Evolutionary conservation across 225 moss, liverwort and hornwort species (phyloP).

Genomic region (Bryum argenteum): DNA sequence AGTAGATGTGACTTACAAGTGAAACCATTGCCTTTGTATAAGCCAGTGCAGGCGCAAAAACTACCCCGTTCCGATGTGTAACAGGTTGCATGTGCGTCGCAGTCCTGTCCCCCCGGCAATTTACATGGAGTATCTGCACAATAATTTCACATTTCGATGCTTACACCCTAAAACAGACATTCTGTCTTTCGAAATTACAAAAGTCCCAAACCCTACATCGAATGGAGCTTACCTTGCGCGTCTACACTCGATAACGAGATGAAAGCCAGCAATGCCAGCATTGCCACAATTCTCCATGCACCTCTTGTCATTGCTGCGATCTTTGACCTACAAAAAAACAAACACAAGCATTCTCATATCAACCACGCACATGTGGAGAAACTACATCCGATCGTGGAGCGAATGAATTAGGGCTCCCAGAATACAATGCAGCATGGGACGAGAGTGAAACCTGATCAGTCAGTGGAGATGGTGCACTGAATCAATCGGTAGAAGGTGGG

Average conservation of each 20-base stretch:
- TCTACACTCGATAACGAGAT: slow-evolving; percentile 15
- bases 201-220: neutral
- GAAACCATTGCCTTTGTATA: slow-evolving; percentile 31
- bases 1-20: slow-evolving; percentile 27
- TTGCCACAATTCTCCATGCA: slow-evolving; percentile 27
- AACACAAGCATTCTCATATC: neutral
- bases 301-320: slow-evolving; percentile 20
- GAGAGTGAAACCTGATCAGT: no score
- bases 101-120: slow-evolving; percentile 18
- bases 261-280: slow-evolving; percentile 23
- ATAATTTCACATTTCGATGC: neutral
- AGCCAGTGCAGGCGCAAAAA: slow-evolving; percentile 30
- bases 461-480: no score
- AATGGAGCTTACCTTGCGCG: slow-evolving; percentile 32
- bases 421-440: no score
- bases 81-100: slow-evolving; percentile 41
- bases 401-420: no score
- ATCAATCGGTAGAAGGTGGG: no score
- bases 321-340: neutral
- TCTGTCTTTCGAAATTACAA: neutral
- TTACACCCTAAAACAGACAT: slow-evolving; percentile 13
- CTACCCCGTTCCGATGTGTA: slow-evolving; percentile 26
- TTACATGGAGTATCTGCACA: slow-evolving; percentile 32
- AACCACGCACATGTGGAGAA: no score
- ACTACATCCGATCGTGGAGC: no score